Evolutionary conservation across 2,329 filamentous ascomycete genomes (phyloP).

Genomic region (Fusarium sp.): DNA sequence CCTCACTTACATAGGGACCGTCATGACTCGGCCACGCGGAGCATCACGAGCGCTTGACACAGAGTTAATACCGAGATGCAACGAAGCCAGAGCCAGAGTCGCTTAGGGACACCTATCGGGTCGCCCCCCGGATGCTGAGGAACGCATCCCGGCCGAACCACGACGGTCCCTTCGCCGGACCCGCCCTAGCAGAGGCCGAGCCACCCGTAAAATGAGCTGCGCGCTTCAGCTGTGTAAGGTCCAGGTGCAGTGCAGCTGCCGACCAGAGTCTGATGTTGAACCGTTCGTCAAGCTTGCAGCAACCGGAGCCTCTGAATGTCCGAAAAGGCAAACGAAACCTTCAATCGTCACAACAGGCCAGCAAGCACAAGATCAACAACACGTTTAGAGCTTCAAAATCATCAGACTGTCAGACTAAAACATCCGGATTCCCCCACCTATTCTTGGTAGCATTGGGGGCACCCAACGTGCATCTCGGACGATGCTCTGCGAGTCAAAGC

Average conservation of each 20-base stretch:
- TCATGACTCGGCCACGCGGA: slow-evolving; percentile 40
- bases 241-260: neutral
- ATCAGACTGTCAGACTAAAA: slow-evolving; percentile 14
- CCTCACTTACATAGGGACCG: slow-evolving; percentile 37
- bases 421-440: slow-evolving; percentile 12
- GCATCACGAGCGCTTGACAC: slow-evolving; percentile 20
- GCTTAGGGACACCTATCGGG: slow-evolving; percentile 25
- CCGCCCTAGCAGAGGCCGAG: slow-evolving; percentile 8
- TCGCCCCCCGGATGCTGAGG: slow-evolving; percentile 6
- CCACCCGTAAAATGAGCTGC: slow-evolving; percentile 13
- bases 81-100: slow-evolving; percentile 2
- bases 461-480: slow-evolving; percentile 13
- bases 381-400: slow-evolving; percentile 8
- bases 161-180: neutral
- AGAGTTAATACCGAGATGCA: slow-evolving; percentile 1
- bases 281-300: slow-evolving; percentile 1
- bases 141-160: neutral
- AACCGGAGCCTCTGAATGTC: neutral
- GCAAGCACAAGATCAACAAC: neutral
- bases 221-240: neutral
- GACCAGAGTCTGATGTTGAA: too few species aligned
- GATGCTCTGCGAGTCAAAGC: slow-evolving; percentile 35
- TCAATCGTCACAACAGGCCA: neutral
- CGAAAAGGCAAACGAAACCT: neutral
- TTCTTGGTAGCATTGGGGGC: slow-evolving; percentile 8